These are phyloP conservation scores for Candida berthetii DNA, from an alignment of 805 yeast genomes.

Conservation along the genomic window DNA sequence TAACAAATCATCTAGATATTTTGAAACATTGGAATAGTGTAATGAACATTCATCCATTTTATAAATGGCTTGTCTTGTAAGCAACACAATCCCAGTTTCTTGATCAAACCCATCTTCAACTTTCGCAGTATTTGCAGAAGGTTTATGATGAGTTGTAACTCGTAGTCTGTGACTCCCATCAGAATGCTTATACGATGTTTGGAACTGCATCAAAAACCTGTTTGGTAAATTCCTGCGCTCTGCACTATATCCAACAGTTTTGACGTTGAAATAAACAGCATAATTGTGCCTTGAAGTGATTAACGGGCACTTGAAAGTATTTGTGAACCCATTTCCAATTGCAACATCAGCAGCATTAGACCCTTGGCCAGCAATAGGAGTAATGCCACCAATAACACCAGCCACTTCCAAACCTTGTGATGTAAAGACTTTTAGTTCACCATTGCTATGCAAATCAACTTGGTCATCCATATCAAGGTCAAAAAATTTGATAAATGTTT, in stretches of 20 bases:
- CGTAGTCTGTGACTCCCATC: slow-evolving; percentile 78
- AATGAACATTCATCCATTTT: slow-evolving; percentile 59
- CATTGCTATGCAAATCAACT: slow-evolving; percentile 81
- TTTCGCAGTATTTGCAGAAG: slow-evolving; percentile 42
- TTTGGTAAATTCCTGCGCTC: slow-evolving; percentile 19
- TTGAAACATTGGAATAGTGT: slow-evolving; percentile 78
- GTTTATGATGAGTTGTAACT: slow-evolving; percentile 73
- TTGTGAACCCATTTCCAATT: slow-evolving; percentile 69
- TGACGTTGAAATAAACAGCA: slow-evolving; percentile 80
- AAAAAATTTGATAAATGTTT: slow-evolving; percentile 77
- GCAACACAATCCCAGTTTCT: slow-evolving; percentile 90
- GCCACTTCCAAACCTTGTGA: slow-evolving; percentile 76
- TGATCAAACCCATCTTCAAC: slow-evolving; percentile 74
- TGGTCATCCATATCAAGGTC: slow-evolving; percentile 74
- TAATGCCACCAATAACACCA: slow-evolving; percentile 88
- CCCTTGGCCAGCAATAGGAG: slow-evolving; percentile 24
- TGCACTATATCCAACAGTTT: slow-evolving; percentile 28
- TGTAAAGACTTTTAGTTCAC: slow-evolving; percentile 75
- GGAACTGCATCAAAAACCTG: slow-evolving; percentile 61
- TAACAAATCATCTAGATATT: slow-evolving; percentile 84
- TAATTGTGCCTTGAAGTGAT: slow-evolving; percentile 82
- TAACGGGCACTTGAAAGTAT: slow-evolving; percentile 74
- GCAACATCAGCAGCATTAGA: slow-evolving; percentile 85
- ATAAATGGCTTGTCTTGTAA: slow-evolving; percentile 81
- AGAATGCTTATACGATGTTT: slow-evolving; percentile 85